Percentiles rank a stretch among this genome's conserved stretches.
Evolutionary conservation across 176 grass and related monocot genomes (phyloP).

Genomic region (Ensete glaucum): DNA sequence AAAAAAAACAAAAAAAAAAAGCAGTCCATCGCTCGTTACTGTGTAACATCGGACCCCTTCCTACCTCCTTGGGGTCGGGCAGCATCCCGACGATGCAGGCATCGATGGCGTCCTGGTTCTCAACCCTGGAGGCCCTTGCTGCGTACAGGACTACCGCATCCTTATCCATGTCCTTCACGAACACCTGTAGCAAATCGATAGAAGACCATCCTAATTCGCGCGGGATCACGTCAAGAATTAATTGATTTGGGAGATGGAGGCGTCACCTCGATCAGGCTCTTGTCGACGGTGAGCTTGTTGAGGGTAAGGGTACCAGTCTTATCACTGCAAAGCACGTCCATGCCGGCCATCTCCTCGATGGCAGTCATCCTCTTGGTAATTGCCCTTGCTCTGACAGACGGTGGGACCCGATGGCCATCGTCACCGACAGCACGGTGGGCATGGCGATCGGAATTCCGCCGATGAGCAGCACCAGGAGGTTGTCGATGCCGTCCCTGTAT

Average conservation of each 20-base stretch:
- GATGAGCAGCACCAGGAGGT: conserved; percentile 88
- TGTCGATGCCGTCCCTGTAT: conserved; percentile 78
- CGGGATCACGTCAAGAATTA: too few relatives aligned
- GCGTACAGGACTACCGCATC: conserved; percentile 69
- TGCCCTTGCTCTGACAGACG: conserved; percentile 63
- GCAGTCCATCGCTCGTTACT: not conserved
- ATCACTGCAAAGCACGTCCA: conserved; percentile 95
- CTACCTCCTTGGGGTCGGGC: conserved; percentile 58
- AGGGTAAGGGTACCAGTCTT: conserved; percentile 90
- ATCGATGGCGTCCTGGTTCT: conserved; percentile 97
- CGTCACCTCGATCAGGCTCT: conserved; percentile 51
- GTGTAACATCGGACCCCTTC: not conserved
- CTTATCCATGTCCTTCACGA: conserved; percentile 61
- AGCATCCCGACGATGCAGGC: conserved; percentile 86
- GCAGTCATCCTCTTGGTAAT: conserved; percentile 98
- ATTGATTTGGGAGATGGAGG: not conserved
- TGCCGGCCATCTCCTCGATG: conserved; percentile 98
- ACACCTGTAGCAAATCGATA: conserved; percentile 23
- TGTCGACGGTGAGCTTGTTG: conserved; percentile 96
- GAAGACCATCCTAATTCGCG: too few relatives aligned
- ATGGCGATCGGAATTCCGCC: conserved; percentile 89
- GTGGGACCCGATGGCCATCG: conserved; percentile 97
- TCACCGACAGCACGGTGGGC: conserved; percentile 91
- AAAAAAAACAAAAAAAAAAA: not conserved
- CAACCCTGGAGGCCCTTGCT: conserved; percentile 64